phyloP scores from a whole-genome alignment of 106 monocot species.

The Allium fistulosum region DNA sequence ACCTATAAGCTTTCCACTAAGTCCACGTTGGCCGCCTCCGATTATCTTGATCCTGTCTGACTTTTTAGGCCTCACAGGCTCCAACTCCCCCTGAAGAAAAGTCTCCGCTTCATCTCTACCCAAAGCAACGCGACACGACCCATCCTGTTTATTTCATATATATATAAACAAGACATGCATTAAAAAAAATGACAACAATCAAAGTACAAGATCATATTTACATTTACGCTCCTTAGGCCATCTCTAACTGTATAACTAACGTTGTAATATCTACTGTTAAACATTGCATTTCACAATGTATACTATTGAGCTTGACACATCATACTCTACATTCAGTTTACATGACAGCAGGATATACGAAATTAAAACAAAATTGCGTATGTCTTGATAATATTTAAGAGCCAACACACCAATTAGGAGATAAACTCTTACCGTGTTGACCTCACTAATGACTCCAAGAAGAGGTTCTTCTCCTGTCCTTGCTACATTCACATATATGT shows the following conservation, averaged over 20 bases:
- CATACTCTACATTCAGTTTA: too few species aligned
- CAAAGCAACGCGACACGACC: slow-evolving; percentile 57
- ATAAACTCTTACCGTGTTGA: slow-evolving; percentile 38
- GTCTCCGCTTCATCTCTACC: slow-evolving; percentile 44
- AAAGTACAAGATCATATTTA: not conserved
- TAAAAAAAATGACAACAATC: not conserved
- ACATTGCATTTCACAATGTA: too few species aligned
- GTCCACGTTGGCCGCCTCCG: slow-evolving; percentile 57
- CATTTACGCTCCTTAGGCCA: not conserved
- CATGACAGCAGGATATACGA: too few species aligned
- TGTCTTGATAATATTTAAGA: not conserved
- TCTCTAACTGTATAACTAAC: too few species aligned
- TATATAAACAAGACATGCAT: too few species aligned
- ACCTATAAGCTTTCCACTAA: slow-evolving; percentile 80
- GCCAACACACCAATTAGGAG: not conserved
- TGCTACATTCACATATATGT: slow-evolving; percentile 60
- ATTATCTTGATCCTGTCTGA: slow-evolving; percentile 87
- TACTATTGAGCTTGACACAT: too few species aligned
- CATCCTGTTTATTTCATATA: slow-evolving; percentile 40
- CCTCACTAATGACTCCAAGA: slow-evolving; percentile 62
- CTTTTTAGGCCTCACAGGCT: slow-evolving; percentile 66
- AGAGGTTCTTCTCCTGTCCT: slow-evolving; percentile 61
- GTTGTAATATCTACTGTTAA: too few species aligned
- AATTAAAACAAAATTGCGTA: too few species aligned
- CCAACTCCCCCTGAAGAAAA: slow-evolving; percentile 49